These are phyloP conservation scores for Termitomyces titanicus DNA, from an alignment of 768 basidiomycete genomes.

Conservation along the genomic window DNA sequence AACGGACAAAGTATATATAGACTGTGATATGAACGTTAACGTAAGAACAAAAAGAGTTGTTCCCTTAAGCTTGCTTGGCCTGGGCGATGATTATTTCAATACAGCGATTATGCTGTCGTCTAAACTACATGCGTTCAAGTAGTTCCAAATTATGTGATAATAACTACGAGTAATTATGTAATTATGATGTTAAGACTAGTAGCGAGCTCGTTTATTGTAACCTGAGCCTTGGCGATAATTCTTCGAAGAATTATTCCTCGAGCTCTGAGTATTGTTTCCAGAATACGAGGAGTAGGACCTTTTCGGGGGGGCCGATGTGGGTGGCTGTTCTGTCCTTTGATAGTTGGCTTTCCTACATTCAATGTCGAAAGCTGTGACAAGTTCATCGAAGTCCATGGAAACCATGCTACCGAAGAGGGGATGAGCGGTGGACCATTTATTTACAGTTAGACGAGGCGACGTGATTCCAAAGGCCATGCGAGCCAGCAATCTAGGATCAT, in stretches of 20 bases:
- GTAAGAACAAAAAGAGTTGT: no score
- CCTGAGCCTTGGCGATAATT: neutral
- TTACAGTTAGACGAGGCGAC: slow-evolving; percentile 35
- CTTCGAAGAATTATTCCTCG: neutral
- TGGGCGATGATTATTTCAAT: no score
- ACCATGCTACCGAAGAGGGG: slow-evolving; percentile 43
- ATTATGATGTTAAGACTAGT: no score
- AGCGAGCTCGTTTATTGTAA: neutral
- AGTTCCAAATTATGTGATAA: no score
- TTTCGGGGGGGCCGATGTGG: neutral
- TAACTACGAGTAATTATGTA: no score
- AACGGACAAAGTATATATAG: no score
- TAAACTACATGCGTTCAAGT: no score
- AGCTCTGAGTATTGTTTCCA: neutral
- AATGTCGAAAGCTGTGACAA: slow-evolving; percentile 32
- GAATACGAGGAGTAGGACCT: neutral
- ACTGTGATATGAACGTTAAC: no score
- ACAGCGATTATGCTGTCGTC: no score
- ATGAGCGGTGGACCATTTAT: slow-evolving; percentile 37
- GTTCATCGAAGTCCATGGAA: slow-evolving; percentile 32
- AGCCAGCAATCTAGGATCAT: slow-evolving; percentile 46
- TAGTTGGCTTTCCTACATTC: slow-evolving; percentile 37
- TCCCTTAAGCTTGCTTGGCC: no score
- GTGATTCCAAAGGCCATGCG: slow-evolving; percentile 46
- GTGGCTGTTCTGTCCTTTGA: slow-evolving; percentile 2